Percentiles rank a stretch among this genome's conserved stretches.
Conservation (phyloP, 139 green algal species). For the Parachlorella kessleri region DNA sequence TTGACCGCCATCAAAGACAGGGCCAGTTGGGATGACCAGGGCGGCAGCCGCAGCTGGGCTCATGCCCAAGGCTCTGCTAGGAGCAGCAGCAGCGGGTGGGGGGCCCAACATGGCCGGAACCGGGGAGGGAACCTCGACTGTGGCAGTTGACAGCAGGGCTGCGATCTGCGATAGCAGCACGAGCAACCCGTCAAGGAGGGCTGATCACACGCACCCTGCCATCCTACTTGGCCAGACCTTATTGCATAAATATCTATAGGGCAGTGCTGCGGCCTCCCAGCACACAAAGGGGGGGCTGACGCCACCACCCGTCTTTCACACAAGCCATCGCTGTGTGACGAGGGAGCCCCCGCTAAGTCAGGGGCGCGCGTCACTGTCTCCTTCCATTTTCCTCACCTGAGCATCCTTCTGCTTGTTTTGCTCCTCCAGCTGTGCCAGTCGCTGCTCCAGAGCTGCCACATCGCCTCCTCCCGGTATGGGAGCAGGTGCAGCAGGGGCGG, state of each 20-base stretch:
- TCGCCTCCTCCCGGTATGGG: too few relatives aligned
- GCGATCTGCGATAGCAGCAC: slow-evolving; percentile 41
- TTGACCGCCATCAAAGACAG: background rate
- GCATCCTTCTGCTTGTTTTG: slow-evolving; percentile 33
- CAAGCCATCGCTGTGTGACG: too few relatives aligned
- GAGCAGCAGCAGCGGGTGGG: slow-evolving; percentile 9
- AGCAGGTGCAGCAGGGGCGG: too few relatives aligned
- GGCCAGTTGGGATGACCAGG: background rate
- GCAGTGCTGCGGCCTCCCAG: too few relatives aligned
- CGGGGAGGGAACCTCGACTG: slow-evolving; percentile 9
- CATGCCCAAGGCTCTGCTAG: slow-evolving; percentile 4
- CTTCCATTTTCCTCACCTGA: slow-evolving; percentile 1
- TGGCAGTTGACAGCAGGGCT: slow-evolving; percentile 8
- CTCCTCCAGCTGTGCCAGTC: slow-evolving; percentile 32
- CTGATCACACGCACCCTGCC: too few relatives aligned
- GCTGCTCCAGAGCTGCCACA: slow-evolving; percentile 11
- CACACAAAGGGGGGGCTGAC: too few relatives aligned
- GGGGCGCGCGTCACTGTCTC: too few relatives aligned
- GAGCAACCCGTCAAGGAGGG: too few relatives aligned
- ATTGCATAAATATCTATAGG: too few relatives aligned
- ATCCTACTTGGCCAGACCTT: too few relatives aligned
- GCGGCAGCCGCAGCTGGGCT: slow-evolving; percentile 5
- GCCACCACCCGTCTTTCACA: too few relatives aligned
- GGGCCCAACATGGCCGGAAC: slow-evolving; percentile 1
- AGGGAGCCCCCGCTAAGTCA: too few relatives aligned